phyloP scores from a whole-genome alignment of 352 stramenopile species.

The Saprolegnia parasitica region DNA sequence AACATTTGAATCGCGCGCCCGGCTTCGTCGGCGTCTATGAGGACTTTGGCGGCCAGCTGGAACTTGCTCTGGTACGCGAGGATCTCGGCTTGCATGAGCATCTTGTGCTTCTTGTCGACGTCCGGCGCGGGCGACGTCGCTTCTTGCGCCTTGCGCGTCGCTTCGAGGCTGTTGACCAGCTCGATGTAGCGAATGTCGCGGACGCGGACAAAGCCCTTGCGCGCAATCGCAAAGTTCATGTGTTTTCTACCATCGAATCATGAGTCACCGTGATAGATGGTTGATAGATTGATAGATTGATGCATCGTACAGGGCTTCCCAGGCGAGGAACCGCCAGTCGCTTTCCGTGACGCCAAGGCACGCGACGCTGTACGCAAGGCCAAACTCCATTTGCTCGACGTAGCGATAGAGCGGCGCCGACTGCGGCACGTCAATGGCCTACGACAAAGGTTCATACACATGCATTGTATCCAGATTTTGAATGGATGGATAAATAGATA shows the following conservation, averaged over 20 bases:
- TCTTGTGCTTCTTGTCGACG: conserved; percentile 47
- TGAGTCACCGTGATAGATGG: neutral
- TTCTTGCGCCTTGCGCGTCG: conserved; percentile 64
- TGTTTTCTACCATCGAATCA: conserved; percentile 38
- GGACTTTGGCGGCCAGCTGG: conserved; percentile 87
- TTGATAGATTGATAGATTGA: neutral
- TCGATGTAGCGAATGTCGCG: conserved; percentile 90
- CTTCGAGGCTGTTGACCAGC: conserved; percentile 81
- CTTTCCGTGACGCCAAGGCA: conserved; percentile 92
- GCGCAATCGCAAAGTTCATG: conserved; percentile 76
- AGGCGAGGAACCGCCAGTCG: conserved; percentile 83
- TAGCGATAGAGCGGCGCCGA: conserved; percentile 84
- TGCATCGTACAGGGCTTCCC: conserved; percentile 58
- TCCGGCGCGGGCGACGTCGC: conserved; percentile 25
- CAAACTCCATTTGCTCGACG: conserved; percentile 86
- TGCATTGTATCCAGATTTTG: neutral
- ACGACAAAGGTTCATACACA: neutral
- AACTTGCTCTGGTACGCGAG: conserved; percentile 90
- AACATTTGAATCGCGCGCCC: conserved; percentile 92
- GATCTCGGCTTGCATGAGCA: conserved; percentile 85
- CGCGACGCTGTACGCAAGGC: conserved; percentile 83
- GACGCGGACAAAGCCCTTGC: conserved; percentile 87
- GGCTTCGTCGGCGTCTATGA: conserved; percentile 69
- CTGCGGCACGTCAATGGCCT: conserved; percentile 90
- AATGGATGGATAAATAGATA: neutral